phyloP scores from a whole-genome alignment of 2,329 filamentous ascomycete species.

The Metarhizium robertsii region DNA sequence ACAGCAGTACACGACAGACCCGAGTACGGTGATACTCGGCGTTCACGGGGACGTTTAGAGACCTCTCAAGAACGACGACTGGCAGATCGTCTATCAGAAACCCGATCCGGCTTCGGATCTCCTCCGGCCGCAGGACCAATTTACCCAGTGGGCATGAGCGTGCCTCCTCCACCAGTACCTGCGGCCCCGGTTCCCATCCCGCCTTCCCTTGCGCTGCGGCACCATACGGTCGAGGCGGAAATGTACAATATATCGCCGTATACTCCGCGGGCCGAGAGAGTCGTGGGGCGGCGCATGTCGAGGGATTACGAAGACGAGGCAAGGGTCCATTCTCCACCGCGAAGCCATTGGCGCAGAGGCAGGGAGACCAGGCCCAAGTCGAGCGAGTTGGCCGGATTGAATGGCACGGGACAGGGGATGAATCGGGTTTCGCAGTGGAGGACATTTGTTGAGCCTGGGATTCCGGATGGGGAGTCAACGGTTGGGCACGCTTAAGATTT shows the following conservation, averaged over 20 bases:
- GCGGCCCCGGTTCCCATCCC: background rate
- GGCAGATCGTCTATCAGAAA: slow-evolving; percentile 40
- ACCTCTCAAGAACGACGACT: slow-evolving; percentile 38
- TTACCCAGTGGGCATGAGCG: slow-evolving; percentile 17
- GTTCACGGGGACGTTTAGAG: slow-evolving; percentile 30
- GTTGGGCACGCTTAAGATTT: slow-evolving; percentile 4
- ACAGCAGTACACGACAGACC: background rate
- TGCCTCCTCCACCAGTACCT: background rate
- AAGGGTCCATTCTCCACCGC: slow-evolving; percentile 16
- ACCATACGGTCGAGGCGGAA: slow-evolving; percentile 30
- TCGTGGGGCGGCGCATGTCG: slow-evolving; percentile 16
- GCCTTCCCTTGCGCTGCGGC: slow-evolving; percentile 15
- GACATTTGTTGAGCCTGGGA: slow-evolving; percentile 35
- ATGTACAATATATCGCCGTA: slow-evolving; percentile 22
- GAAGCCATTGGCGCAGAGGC: slow-evolving; percentile 17
- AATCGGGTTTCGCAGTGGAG: slow-evolving; percentile 40
- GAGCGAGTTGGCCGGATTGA: slow-evolving; percentile 39
- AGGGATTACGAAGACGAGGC: slow-evolving; percentile 24
- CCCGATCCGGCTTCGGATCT: slow-evolving; percentile 21
- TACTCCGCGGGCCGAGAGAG: slow-evolving; percentile 20
- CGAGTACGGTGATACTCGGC: slow-evolving; percentile 34
- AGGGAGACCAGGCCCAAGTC: slow-evolving; percentile 21
- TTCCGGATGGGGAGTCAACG: slow-evolving; percentile 23
- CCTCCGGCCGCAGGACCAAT: slow-evolving; percentile 26
- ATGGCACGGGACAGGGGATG: slow-evolving; percentile 32